A percentile compares a stretch with the other conserved stretches of the same genome.
phyloP scores from a whole-genome alignment of 768 basidiomycete species.

The Paxillus rubicundulus region DNA sequence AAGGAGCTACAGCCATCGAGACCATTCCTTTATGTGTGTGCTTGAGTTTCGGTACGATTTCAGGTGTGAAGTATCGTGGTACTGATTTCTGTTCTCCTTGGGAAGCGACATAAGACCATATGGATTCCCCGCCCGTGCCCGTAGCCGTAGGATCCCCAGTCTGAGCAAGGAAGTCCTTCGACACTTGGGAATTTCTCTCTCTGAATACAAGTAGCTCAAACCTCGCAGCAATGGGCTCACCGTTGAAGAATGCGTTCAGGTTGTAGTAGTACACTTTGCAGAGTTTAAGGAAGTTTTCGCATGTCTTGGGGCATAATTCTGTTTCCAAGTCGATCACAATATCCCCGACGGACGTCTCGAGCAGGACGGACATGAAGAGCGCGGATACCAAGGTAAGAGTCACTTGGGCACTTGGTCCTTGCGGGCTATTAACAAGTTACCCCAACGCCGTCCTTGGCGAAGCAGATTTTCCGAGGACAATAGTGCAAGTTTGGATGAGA shows the following conservation, averaged over 20 bases:
- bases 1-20: slow-evolving; percentile 96
- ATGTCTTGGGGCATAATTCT: slow-evolving; percentile 84
- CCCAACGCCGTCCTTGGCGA: not conserved
- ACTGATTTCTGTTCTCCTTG: slow-evolving; percentile 32
- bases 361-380: slow-evolving; percentile 82
- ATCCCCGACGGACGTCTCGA: slow-evolving; percentile 97
- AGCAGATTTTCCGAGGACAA: not conserved
- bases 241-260: slow-evolving; percentile 97
- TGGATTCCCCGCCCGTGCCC: slow-evolving; percentile 89
- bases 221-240: slow-evolving; percentile 43
- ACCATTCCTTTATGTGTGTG: slow-evolving; percentile 85
- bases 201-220: slow-evolving; percentile 1
- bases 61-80: slow-evolving; percentile 86
- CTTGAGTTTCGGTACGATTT: slow-evolving; percentile 77
- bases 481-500: no score
- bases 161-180: slow-evolving; percentile 96
- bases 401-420: not conserved
- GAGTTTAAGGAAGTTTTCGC: slow-evolving; percentile 95
- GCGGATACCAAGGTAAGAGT: not conserved
- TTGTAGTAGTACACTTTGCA: slow-evolving; percentile 98
- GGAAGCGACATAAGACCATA: slow-evolving; percentile 74
- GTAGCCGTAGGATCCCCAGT: slow-evolving; percentile 95
- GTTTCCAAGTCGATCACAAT: slow-evolving; percentile 95
- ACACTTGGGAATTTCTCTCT: slow-evolving; percentile 50
- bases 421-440: not conserved